These are phyloP conservation scores for Talaromyces sp. DNA, from an alignment of 2,329 filamentous ascomycete species.

Conservation along the genomic window DNA sequence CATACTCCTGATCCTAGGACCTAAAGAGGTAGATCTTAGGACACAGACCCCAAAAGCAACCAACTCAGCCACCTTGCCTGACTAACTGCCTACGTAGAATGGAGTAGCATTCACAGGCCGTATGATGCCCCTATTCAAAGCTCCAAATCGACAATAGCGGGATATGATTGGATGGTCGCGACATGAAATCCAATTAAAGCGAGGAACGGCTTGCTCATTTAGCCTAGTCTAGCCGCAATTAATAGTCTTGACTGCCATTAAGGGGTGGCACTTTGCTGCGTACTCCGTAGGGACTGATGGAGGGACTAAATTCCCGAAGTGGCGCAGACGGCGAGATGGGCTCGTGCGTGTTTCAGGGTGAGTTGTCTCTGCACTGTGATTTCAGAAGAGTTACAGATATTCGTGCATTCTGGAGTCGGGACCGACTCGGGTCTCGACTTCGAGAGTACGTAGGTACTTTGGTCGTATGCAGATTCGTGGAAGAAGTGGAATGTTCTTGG, in stretches of 20 bases:
- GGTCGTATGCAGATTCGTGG: not conserved
- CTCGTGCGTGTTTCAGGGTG: constrained; percentile 12
- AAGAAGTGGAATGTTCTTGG: not conserved
- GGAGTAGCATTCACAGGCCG: not conserved
- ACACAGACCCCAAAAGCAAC: not conserved
- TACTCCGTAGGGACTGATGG: not conserved
- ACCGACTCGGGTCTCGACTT: not conserved
- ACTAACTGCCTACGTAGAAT: not conserved
- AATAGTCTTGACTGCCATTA: not conserved
- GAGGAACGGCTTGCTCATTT: not conserved
- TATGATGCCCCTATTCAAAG: constrained; percentile 7
- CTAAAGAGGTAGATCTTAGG: not conserved
- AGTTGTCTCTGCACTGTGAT: not conserved
- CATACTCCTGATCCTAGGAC: not conserved
- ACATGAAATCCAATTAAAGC: not conserved
- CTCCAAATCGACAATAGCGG: not conserved
- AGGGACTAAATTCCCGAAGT: not conserved
- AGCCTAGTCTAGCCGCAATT: not conserved
- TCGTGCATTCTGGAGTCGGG: not conserved
- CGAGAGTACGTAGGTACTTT: not conserved
- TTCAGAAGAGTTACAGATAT: not conserved
- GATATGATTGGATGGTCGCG: not conserved
- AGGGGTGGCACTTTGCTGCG: not conserved
- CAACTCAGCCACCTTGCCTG: not conserved
- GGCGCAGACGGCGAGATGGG: not conserved